These are phyloP conservation scores for Schizothecium vesticola DNA, from an alignment of 495 filamentous ascomycete species.

Conservation along the genomic window DNA sequence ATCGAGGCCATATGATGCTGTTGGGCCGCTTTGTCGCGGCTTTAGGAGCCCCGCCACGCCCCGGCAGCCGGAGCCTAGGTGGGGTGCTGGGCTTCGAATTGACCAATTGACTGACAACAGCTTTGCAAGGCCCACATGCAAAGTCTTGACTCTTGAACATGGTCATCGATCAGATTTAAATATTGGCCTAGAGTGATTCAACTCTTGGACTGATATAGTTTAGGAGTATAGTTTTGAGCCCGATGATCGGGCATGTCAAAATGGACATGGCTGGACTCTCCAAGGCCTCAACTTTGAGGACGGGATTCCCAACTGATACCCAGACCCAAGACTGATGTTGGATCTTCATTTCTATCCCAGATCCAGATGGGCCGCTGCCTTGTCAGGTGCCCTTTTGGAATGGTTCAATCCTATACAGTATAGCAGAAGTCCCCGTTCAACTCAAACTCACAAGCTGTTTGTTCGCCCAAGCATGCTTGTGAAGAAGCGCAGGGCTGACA, in stretches of 20 bases:
- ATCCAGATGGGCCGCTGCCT: too few species aligned
- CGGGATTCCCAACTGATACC: neutral
- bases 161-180: neutral
- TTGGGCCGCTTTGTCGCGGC: slow-evolving; percentile 29
- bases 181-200: neutral
- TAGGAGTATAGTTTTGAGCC: neutral
- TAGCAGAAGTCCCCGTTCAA: neutral
- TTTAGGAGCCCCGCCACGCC: slow-evolving; percentile 16
- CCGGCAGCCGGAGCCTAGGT: neutral
- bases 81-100: slow-evolving; percentile 16
- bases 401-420: too few species aligned
- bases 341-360: too few species aligned
- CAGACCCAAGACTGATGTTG: too few species aligned
- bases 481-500: neutral
- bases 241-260: neutral
- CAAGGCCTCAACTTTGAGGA: neutral
- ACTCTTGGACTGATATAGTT: neutral
- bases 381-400: too few species aligned
- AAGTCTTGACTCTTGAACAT: neutral
- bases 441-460: neutral
- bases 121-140: neutral
- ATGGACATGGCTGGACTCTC: neutral
- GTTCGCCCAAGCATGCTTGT: neutral
- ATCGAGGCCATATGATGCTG: neutral
- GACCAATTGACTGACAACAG: slow-evolving; percentile 17